Conservation (phyloP, 257 asterid species). For the Sherardia arvensis region DNA sequence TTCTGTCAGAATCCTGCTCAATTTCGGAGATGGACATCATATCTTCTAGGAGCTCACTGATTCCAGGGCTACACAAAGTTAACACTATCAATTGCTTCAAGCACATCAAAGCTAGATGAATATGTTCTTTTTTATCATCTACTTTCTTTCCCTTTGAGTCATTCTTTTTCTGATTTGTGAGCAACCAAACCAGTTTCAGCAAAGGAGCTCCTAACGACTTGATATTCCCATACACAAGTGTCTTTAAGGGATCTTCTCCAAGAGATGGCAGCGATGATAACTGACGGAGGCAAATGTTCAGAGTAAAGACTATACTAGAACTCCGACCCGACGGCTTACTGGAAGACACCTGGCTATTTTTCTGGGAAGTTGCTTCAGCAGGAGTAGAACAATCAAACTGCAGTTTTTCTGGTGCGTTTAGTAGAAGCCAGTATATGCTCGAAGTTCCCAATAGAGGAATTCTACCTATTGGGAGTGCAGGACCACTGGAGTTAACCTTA, state of each 20-base stretch:
- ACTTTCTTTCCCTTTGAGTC: constrained; percentile 39
- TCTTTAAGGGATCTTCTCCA: constrained; percentile 56
- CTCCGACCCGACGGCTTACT: constrained; percentile 25
- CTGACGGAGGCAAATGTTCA: constrained; percentile 45
- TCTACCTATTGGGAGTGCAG: constrained; percentile 42
- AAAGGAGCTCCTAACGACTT: constrained; percentile 65
- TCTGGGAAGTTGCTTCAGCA: constrained; percentile 35
- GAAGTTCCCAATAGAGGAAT: constrained; percentile 68
- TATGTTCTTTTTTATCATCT: constrained; percentile 50
- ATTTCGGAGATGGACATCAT: constrained; percentile 38
- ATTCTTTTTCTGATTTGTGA: constrained; percentile 37
- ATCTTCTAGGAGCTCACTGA: constrained; percentile 39
- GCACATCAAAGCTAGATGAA: constrained; percentile 50
- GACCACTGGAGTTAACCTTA: constrained; percentile 27
- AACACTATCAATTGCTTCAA: constrained; percentile 52
- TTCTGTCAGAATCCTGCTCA: constrained; percentile 23
- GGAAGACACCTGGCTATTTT: constrained; percentile 46
- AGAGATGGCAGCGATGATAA: constrained; percentile 33
- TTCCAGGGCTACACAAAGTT: constrained; percentile 36
- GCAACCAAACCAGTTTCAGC: constrained; percentile 47
- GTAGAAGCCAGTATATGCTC: constrained; percentile 42
- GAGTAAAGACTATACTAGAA: constrained; percentile 29
- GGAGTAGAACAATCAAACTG: constrained; percentile 24
- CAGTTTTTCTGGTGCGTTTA: constrained; percentile 30
- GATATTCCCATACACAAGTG: constrained; percentile 53